Base-by-base conservation (phyloP, 225 moss, liverwort and hornwort species). In the Marchantia polymorpha region DNA sequence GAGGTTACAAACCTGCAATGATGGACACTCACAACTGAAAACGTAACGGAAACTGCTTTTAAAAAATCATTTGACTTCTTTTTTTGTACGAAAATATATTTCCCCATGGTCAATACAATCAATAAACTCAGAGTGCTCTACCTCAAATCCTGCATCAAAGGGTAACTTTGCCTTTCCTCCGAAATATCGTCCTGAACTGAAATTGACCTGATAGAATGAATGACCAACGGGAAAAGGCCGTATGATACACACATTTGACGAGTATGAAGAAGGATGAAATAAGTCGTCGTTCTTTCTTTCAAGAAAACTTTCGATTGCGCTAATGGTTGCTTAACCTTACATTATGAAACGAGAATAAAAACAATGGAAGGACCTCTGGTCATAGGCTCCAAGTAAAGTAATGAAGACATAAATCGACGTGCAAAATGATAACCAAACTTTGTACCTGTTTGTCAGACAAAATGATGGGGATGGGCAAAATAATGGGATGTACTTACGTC, bases 101-200 rank as follows among this genome's bases (percentile, higher is more conserved):
- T 2, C 39, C 39, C 39, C 39, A 39, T 39, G 39, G 39, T 5
- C 39, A 39, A 39, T 39, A 5, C 39, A 39, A 39, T 39, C 39
- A 5, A 5, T 39, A 39, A 39, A 39, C 39, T 39, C 39, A 5
- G 39, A 2, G 31, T 1, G 39, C 3, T 39, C 2, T 78, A 99
- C 97, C 95, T 99, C 99, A 86, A 99, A 99, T 69, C 95, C 99
- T 8, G 90, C 82, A 69, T 93, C 92, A 30, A 95, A 87, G 61
- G 99, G 99, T 80, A 80, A 92, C 73, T 77, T 84, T 64, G 77
- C 81, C 77, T 84, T 71, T 47, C 84, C 81, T 56, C 88, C 81
- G 59, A 91, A 87, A 83, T 99, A 99, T 70, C 92, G 93, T 56
- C 99, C 99, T 69, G 99, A 88, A 76, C 95, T 95, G 79, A 80